These are phyloP conservation scores for Orychophragmus violaceus DNA, from an alignment of 345 rosid species.

Conservation along the genomic window DNA sequence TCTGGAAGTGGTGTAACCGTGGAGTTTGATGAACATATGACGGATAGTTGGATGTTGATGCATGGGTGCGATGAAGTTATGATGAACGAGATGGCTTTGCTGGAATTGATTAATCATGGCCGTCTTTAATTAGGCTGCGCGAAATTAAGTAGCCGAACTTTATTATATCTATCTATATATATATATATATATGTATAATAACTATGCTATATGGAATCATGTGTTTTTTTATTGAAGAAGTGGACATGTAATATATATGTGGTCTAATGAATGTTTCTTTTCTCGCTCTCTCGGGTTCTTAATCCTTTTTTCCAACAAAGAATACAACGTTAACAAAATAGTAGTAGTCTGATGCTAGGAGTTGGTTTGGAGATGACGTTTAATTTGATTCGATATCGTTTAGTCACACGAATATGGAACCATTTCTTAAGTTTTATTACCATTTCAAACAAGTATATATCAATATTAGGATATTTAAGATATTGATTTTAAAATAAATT, in stretches of 20 bases:
- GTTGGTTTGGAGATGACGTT: too few relatives aligned
- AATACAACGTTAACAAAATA: too few relatives aligned
- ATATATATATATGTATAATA: neutral
- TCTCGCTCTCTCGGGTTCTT: neutral
- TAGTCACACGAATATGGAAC: too few relatives aligned
- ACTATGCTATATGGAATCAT: neutral
- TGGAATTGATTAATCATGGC: slow-evolving; percentile 23
- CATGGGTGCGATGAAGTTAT: slow-evolving; percentile 32
- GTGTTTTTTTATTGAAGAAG: neutral
- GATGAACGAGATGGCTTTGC: slow-evolving; percentile 27
- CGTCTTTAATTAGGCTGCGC: neutral
- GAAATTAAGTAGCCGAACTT: neutral
- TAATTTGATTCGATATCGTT: too few relatives aligned
- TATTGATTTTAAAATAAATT: too few relatives aligned
- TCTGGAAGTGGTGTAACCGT: slow-evolving; percentile 6
- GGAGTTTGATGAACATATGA: slow-evolving; percentile 21
- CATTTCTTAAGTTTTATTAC: too few relatives aligned
- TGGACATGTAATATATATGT: neutral
- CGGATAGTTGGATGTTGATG: slow-evolving; percentile 33
- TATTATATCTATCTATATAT: neutral
- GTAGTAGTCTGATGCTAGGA: too few relatives aligned
- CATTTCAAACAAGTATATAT: too few relatives aligned
- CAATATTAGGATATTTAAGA: too few relatives aligned
- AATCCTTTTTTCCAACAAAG: neutral
- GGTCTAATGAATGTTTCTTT: neutral